A percentile compares a stretch with the other conserved stretches of the same genome.
Evolutionary conservation across 371 early-diverging fungal species (phyloP).

Genomic region (Rhizopus microsporus): DNA sequence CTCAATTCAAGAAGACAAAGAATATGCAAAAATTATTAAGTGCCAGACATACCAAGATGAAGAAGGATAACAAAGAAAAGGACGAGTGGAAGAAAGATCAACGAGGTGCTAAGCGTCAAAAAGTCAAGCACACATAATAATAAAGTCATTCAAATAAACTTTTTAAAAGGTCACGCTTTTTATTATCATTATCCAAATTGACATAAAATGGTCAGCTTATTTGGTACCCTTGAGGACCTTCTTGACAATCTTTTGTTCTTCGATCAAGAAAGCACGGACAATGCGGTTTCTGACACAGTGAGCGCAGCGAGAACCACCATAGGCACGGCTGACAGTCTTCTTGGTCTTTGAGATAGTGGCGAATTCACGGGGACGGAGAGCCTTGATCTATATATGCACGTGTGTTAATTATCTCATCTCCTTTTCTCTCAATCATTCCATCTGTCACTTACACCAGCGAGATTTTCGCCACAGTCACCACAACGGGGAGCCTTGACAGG

Average conservation of each 20-base stretch:
- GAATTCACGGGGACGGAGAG: slow-evolving; percentile 89
- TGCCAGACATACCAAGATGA: slow-evolving; percentile 67
- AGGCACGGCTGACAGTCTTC: slow-evolving; percentile 93
- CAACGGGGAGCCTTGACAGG: slow-evolving; percentile 90
- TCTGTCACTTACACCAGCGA: slow-evolving; percentile 79
- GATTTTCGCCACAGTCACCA: slow-evolving; percentile 94
- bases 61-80: slow-evolving; percentile 15
- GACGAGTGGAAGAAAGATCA: slow-evolving; percentile 42
- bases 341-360: slow-evolving; percentile 85
- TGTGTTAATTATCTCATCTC: not conserved
- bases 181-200: not conserved
- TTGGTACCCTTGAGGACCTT: slow-evolving; percentile 88
- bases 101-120: too few species aligned
- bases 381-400: slow-evolving; percentile 67
- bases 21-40: slow-evolving; percentile 80
- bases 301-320: slow-evolving; percentile 95
- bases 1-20: slow-evolving; percentile 93
- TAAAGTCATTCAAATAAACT: too few species aligned
- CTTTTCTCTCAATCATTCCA: not conserved
- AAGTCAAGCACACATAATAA: too few species aligned
- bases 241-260: slow-evolving; percentile 99
- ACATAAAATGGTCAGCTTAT: slow-evolving; percentile 11
- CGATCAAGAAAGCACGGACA: slow-evolving; percentile 97
- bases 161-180: too few species aligned
- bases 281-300: slow-evolving; percentile 93